Evolutionary conservation across 1,284 basidiomycete genomes (phyloP).

Genomic region (Pseudozyma flocculosa): DNA sequence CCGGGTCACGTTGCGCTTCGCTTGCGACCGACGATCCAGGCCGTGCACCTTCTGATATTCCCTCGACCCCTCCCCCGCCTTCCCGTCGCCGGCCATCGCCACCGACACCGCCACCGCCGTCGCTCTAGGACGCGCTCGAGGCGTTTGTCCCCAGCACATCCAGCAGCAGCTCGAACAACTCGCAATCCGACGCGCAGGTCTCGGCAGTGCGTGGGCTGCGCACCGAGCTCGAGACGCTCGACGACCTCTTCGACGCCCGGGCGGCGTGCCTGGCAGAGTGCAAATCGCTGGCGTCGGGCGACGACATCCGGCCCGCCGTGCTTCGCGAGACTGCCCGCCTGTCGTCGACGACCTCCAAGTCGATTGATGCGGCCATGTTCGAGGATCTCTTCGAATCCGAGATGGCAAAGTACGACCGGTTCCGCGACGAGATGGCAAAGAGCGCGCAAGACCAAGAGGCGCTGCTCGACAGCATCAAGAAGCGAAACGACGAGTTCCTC

Average conservation of each 20-base stretch:
- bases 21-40: background rate
- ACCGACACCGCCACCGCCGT: too few relatives aligned
- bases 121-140: conserved; percentile 18
- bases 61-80: background rate
- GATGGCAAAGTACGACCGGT: conserved; percentile 77
- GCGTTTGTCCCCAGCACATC: conserved; percentile 16
- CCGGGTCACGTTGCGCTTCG: background rate
- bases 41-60: too few relatives aligned
- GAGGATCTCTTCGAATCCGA: conserved; percentile 78
- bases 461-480: conserved; percentile 72
- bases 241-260: conserved; percentile 65
- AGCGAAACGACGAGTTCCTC: conserved; percentile 74
- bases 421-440: conserved; percentile 68
- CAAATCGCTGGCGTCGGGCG: conserved; percentile 67
- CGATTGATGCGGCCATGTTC: conserved; percentile 61
- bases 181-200: conserved; percentile 15
- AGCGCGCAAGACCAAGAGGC: conserved; percentile 68
- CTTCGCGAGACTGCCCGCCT: conserved; percentile 65
- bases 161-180: background rate
- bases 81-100: too few relatives aligned
- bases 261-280: conserved; percentile 69
- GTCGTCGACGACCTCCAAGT: conserved; percentile 49
- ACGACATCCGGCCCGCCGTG: conserved; percentile 76
- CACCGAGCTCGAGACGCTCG: conserved; percentile 74
- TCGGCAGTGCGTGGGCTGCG: conserved; percentile 68